Conservation (phyloP, 495 filamentous ascomycete species). For the Aspergillus coremiiformis region DNA sequence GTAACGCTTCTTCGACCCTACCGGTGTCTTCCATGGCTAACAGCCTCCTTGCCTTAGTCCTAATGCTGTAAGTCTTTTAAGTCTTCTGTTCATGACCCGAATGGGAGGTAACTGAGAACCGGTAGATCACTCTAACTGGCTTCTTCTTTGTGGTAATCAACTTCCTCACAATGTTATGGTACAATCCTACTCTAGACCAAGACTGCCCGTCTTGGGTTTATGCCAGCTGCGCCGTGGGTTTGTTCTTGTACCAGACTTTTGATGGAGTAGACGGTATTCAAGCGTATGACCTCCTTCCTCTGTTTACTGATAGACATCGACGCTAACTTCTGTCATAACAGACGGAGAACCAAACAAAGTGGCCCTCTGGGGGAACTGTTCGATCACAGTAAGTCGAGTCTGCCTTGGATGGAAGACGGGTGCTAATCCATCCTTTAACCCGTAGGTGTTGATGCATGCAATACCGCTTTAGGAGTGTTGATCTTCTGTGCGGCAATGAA, state of each 20-base stretch:
- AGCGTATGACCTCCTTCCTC: conserved; percentile 51
- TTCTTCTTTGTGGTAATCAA: conserved; percentile 90
- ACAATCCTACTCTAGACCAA: conserved; percentile 87
- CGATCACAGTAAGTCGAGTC: conserved; percentile 66
- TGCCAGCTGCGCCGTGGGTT: conserved; percentile 75
- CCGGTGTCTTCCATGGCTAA: conserved; percentile 14
- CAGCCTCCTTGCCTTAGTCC: conserved; percentile 36
- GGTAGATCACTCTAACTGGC: conserved; percentile 78
- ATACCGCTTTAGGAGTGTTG: conserved; percentile 87
- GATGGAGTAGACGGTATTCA: conserved; percentile 95
- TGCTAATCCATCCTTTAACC: background rate
- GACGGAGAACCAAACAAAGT: conserved; percentile 82
- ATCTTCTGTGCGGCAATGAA: conserved; percentile 89
- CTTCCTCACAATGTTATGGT: conserved; percentile 89
- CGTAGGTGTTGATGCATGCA: conserved; percentile 81
- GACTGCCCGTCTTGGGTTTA: conserved; percentile 96
- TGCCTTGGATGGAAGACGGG: background rate
- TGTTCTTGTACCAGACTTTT: conserved; percentile 97
- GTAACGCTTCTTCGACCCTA: conserved; percentile 9
- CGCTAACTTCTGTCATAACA: conserved; percentile 28
- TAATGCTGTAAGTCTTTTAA: conserved; percentile 48
- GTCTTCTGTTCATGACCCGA: background rate
- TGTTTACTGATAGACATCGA: background rate
- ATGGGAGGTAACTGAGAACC: conserved; percentile 8
- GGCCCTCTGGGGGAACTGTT: conserved; percentile 94